Percentiles rank a stretch among this genome's conserved stretches.
Evolutionary conservation across 176 grass and related monocot genomes (phyloP).

Genomic region (Tuctoria greenei): DNA sequence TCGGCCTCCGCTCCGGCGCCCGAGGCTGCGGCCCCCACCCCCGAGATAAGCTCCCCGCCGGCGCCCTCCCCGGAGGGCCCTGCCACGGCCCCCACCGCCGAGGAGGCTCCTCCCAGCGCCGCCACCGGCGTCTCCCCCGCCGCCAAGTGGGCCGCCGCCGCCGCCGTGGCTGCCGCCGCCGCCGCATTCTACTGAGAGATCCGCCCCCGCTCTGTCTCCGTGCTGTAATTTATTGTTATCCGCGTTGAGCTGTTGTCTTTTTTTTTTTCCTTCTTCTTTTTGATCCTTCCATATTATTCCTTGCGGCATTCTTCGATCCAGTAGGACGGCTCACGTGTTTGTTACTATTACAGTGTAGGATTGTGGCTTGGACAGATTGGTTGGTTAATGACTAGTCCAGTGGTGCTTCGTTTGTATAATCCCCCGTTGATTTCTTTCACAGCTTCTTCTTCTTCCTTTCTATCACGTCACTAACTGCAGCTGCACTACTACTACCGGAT

Average conservation of each 20-base stretch:
- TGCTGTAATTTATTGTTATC: constrained; percentile 38
- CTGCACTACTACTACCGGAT: background rate
- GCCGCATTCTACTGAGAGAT: constrained; percentile 52
- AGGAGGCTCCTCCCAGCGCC: constrained; percentile 23
- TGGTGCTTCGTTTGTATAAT: constrained; percentile 42
- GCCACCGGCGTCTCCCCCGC: constrained; percentile 41
- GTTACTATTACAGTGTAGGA: constrained; percentile 8
- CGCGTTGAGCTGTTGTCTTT: constrained; percentile 28
- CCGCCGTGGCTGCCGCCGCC: constrained; percentile 30
- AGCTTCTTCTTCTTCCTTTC: background rate
- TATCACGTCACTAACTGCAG: background rate
- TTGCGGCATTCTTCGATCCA: constrained; percentile 46
- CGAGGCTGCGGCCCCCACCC: background rate
- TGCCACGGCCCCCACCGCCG: background rate
- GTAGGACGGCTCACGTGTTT: constrained; percentile 17
- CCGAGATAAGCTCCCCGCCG: constrained; percentile 32
- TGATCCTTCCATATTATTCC: constrained; percentile 23
- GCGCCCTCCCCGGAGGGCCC: background rate
- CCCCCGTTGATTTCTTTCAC: constrained; percentile 18
- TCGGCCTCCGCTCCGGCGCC: constrained; percentile 31
- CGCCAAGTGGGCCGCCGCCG: constrained; percentile 38
- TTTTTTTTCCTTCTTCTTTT: background rate
- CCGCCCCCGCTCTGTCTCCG: background rate
- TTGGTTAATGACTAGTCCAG: constrained; percentile 29
- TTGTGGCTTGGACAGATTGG: constrained; percentile 50